phyloP scores from a whole-genome alignment of 202 grass and related monocot species.

The Brachypodium distachyon region DNA sequence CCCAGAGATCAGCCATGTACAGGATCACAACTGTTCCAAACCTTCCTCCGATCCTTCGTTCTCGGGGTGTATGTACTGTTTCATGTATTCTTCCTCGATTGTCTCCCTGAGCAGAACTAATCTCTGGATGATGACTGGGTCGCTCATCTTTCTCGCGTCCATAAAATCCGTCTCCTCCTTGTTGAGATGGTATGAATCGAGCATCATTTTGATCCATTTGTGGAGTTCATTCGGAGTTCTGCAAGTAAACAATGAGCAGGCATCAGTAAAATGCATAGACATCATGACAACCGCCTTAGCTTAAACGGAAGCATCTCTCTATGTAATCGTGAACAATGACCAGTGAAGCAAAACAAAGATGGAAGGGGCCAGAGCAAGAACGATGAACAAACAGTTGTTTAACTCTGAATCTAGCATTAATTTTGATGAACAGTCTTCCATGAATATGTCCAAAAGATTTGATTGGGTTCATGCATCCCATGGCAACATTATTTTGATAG shows the following conservation, averaged over 20 bases:
- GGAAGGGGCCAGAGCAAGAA: neutral
- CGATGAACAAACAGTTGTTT: neutral
- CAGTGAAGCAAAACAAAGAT: neutral
- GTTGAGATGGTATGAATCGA: constrained; percentile 73
- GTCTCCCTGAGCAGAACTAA: constrained; percentile 58
- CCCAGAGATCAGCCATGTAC: no score
- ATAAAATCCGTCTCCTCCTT: constrained; percentile 62
- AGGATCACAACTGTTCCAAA: no score
- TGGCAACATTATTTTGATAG: neutral
- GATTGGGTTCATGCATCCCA: neutral
- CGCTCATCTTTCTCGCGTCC: constrained; percentile 58
- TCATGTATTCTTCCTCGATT: constrained; percentile 54
- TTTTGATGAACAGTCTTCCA: no score
- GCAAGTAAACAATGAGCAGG: constrained; percentile 10
- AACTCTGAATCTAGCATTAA: neutral
- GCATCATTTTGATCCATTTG: constrained; percentile 76
- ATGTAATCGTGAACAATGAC: neutral
- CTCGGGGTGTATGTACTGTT: constrained; percentile 22
- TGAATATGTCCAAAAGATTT: neutral
- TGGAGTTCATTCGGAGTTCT: constrained; percentile 82
- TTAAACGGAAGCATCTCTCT: neutral
- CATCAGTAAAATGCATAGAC: neutral
- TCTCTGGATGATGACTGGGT: constrained; percentile 70
- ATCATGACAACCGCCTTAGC: neutral
- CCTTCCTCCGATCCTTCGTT: constrained; percentile 10